Conservation (phyloP, 331 rosid genomes). For the Quercus phellos region DNA sequence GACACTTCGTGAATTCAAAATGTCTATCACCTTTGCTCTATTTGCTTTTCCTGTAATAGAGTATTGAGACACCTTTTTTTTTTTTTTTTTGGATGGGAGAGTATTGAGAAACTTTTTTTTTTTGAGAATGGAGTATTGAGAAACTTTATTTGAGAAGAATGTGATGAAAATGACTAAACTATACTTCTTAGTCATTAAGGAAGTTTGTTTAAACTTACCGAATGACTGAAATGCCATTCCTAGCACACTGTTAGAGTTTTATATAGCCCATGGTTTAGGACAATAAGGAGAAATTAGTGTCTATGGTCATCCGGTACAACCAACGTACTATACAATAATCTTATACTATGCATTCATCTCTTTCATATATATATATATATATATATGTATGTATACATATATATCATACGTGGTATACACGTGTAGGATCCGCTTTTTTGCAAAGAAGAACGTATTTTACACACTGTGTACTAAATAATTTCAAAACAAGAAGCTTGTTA, state of each 20-base stretch:
- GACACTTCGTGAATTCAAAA: conserved; percentile 22
- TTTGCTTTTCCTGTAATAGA: conserved; percentile 19
- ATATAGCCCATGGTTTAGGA: too few species aligned
- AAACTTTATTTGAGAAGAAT: conserved; percentile 25
- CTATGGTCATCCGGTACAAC: too few species aligned
- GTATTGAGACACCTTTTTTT: conserved; percentile 27
- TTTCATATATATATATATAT: too few species aligned
- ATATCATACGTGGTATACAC: too few species aligned
- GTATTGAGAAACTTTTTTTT: conserved; percentile 33
- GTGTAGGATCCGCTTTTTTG: too few species aligned
- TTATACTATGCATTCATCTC: too few species aligned
- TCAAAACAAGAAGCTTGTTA: too few species aligned
- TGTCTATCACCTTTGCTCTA: conserved; percentile 20
- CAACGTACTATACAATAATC: too few species aligned
- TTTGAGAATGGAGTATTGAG: conserved; percentile 15
- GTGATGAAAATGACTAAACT: conserved; percentile 22
- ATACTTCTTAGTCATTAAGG: conserved; percentile 45
- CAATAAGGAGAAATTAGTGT: too few species aligned
- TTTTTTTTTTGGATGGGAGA: neutral
- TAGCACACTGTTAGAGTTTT: neutral
- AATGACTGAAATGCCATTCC: conserved; percentile 31
- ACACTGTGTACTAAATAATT: too few species aligned
- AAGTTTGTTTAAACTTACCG: neutral
- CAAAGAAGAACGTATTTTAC: too few species aligned
- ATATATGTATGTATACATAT: too few species aligned